These are phyloP conservation scores for Proteromonas lacertae DNA, from an alignment of 352 stramenopile species.

Conservation along the genomic window DNA sequence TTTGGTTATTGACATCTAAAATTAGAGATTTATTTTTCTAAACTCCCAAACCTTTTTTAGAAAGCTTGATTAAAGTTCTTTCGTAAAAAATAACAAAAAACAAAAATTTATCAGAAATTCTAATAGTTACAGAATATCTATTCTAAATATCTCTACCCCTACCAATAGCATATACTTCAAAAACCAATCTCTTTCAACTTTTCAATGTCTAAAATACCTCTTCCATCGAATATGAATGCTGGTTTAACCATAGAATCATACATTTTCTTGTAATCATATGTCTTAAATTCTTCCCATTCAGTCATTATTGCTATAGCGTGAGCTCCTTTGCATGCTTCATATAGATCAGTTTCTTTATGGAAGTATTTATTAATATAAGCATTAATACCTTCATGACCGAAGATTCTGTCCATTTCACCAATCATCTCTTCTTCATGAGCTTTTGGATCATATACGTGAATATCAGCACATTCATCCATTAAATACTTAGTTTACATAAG, in stretches of 20 bases:
- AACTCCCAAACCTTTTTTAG: no score
- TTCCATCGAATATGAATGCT: conserved; percentile 9
- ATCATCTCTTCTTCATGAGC: conserved; percentile 48
- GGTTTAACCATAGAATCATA: neutral
- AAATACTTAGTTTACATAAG: conserved; percentile 82
- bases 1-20: no score
- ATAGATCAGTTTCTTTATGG: conserved; percentile 29
- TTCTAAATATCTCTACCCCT: no score
- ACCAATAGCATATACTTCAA: conserved; percentile 89
- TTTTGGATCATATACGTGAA: conserved; percentile 92
- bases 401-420: conserved; percentile 69
- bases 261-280: conserved; percentile 23
- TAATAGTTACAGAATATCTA: no score
- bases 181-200: conserved; percentile 67
- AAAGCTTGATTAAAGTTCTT: no score
- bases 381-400: conserved; percentile 43
- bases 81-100: no score
- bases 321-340: conserved; percentile 49
- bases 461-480: conserved; percentile 61
- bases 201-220: conserved; percentile 74
- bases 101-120: no score
- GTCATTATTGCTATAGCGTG: conserved; percentile 64
- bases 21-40: no score
- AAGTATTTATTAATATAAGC: conserved; percentile 45
- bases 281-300: conserved; percentile 96